phyloP scores from a whole-genome alignment of 2,329 filamentous ascomycete genomes.

The Davidsoniella eucalypti region DNA sequence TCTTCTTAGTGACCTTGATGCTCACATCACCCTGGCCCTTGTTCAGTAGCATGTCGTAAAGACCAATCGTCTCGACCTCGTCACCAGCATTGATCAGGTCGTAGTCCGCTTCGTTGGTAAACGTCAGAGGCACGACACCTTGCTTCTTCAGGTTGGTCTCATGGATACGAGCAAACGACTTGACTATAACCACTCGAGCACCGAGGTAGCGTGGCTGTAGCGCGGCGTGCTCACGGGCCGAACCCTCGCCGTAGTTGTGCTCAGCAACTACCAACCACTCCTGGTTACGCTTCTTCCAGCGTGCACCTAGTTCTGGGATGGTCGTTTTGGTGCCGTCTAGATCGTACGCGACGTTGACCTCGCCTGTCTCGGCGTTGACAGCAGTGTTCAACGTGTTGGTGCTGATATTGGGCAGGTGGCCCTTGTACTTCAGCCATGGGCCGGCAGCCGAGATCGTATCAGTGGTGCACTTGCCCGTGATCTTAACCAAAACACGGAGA shows the following conservation, averaged over 20 bases:
- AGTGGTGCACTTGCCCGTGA: constrained; percentile 94
- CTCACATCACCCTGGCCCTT: constrained; percentile 64
- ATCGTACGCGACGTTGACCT: constrained; percentile 88
- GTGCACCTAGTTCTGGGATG: constrained; percentile 73
- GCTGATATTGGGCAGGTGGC: constrained; percentile 92
- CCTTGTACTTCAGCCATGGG: constrained; percentile 98
- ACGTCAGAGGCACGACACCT: constrained; percentile 85
- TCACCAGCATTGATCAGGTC: constrained; percentile 71
- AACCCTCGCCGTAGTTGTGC: constrained; percentile 92
- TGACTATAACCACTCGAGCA: constrained; percentile 65
- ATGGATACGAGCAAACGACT: constrained; percentile 83
- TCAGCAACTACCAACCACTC: constrained; percentile 93
- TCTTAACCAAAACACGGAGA: constrained; percentile 83
- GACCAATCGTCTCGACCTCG: constrained; percentile 62
- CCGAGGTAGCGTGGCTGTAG: constrained; percentile 84
- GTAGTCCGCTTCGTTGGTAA: constrained; percentile 77
- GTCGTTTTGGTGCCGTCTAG: constrained; percentile 55
- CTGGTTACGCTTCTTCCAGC: constrained; percentile 60
- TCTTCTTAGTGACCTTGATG: constrained; percentile 45
- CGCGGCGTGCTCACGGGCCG: constrained; percentile 75
- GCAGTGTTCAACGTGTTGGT: constrained; percentile 96
- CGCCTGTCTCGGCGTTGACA: constrained; percentile 77
- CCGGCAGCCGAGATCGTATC: constrained; percentile 96
- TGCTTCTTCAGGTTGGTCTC: constrained; percentile 97
- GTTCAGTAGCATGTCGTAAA: constrained; percentile 64